Evolutionary conservation across 2,329 filamentous ascomycete species (phyloP).

Genomic region (Diaporthe sp.): DNA sequence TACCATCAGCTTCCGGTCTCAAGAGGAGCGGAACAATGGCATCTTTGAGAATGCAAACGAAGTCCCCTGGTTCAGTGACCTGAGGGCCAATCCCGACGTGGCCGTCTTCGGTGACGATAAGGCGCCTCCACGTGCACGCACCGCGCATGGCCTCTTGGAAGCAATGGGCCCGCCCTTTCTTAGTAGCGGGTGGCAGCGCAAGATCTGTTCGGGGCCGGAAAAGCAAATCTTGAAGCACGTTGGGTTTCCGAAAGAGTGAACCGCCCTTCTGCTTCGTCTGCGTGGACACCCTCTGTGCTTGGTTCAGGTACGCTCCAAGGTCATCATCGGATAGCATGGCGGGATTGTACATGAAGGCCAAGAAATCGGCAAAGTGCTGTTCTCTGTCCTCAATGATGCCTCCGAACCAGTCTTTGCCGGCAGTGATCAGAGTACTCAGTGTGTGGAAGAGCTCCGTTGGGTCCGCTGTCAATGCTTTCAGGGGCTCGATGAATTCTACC

Average conservation of each 20-base stretch:
- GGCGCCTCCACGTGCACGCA: neutral
- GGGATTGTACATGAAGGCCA: neutral
- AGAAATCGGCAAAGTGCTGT: slow-evolving; percentile 2
- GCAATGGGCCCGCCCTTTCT: neutral
- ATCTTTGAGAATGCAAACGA: neutral
- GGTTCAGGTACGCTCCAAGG: neutral
- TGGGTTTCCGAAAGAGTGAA: neutral
- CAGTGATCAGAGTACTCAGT: neutral
- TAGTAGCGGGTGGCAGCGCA: neutral
- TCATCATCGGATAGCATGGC: neutral
- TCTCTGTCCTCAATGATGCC: neutral
- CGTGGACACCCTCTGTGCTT: neutral
- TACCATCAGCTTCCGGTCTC: neutral
- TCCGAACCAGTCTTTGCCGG: neutral
- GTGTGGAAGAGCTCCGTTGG: neutral
- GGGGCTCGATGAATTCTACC: too few relatives aligned
- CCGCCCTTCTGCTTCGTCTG: rapidly evolving
- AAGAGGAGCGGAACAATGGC: neutral
- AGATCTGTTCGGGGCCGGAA: neutral
- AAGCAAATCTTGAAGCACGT: neutral
- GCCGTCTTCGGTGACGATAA: neutral
- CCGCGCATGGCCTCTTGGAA: neutral
- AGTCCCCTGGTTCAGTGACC: neutral
- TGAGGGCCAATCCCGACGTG: neutral
- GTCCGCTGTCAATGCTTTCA: neutral